These are phyloP conservation scores for Halenospora varia DNA, from an alignment of 495 filamentous ascomycete genomes.

Conservation along the genomic window DNA sequence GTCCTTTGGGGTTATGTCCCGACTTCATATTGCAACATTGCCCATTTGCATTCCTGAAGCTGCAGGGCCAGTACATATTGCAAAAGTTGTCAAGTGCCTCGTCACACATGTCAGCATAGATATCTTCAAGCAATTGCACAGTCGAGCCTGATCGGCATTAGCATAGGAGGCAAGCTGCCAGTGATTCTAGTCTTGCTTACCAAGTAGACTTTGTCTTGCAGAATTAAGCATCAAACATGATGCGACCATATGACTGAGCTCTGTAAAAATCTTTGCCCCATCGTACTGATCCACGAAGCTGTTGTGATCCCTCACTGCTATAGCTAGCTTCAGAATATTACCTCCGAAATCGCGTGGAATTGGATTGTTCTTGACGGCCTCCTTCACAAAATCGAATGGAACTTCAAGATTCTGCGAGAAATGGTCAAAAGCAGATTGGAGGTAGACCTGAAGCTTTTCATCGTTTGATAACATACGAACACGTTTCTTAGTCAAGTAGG, in stretches of 20 bases:
- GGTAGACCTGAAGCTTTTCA: constrained; percentile 32
- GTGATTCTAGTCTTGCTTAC: constrained; percentile 11
- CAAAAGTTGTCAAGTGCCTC: constrained; percentile 22
- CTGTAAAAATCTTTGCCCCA: constrained; percentile 22
- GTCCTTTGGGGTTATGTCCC: constrained; percentile 25
- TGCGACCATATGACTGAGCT: constrained; percentile 28
- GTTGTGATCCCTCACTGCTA: constrained; percentile 12
- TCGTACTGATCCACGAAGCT: not conserved
- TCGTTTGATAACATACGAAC: constrained; percentile 29
- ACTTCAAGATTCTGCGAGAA: constrained; percentile 28
- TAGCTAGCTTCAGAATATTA: constrained; percentile 30
- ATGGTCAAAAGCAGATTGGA: constrained; percentile 34
- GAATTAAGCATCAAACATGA: constrained; percentile 31
- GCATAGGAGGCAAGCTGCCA: too few species aligned
- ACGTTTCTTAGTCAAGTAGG: constrained; percentile 18
- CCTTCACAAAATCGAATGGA: constrained; percentile 39
- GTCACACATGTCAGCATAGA: constrained; percentile 14
- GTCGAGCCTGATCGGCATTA: too few species aligned
- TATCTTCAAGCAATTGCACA: too few species aligned
- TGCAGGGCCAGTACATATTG: constrained; percentile 22
- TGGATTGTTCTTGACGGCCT: constrained; percentile 31
- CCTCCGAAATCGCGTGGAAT: constrained; percentile 34
- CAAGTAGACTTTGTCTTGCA: constrained; percentile 1
- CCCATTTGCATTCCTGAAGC: constrained; percentile 16
- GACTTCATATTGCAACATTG: too few species aligned